Conservation (phyloP, 768 basidiomycete genomes). For the Pleurotus pulmonarius region DNA sequence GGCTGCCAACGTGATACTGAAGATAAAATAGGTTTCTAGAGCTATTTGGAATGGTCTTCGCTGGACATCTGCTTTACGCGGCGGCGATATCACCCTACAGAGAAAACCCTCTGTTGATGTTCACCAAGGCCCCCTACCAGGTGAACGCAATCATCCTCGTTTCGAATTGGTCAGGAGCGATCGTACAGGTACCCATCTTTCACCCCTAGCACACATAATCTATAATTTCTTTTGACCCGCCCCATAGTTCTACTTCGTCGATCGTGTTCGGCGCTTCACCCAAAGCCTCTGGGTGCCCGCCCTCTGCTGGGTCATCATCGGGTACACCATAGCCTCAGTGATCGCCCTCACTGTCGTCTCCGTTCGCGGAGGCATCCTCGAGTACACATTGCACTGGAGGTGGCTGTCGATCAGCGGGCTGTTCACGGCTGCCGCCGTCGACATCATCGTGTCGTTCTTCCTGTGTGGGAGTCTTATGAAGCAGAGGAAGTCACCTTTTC, state of each 20-base stretch:
- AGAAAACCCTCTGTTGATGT: not conserved
- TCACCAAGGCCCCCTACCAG: not conserved
- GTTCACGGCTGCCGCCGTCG: not conserved
- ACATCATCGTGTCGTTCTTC: not conserved
- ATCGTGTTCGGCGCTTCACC: not conserved
- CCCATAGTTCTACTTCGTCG: not conserved
- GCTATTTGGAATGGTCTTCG: not conserved
- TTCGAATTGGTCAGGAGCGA: not conserved
- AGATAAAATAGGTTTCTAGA: slow-evolving; percentile 1
- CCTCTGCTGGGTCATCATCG: not conserved
- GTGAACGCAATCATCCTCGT: not conserved
- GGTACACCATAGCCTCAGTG: not conserved
- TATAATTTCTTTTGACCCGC: not conserved
- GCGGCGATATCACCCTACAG: not conserved
- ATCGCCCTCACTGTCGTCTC: not conserved
- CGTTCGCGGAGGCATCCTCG: not conserved
- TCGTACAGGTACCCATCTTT: not conserved
- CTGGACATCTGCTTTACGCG: not conserved
- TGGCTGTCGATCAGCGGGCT: not conserved
- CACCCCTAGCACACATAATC: not conserved
- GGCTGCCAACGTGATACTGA: too few species aligned
- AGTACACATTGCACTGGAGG: not conserved
- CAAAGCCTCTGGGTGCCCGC: not conserved
- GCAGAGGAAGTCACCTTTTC: not conserved
- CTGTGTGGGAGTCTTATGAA: not conserved